Conservation (phyloP, 345 rosid species). For the Capsella bursapastoris region DNA sequence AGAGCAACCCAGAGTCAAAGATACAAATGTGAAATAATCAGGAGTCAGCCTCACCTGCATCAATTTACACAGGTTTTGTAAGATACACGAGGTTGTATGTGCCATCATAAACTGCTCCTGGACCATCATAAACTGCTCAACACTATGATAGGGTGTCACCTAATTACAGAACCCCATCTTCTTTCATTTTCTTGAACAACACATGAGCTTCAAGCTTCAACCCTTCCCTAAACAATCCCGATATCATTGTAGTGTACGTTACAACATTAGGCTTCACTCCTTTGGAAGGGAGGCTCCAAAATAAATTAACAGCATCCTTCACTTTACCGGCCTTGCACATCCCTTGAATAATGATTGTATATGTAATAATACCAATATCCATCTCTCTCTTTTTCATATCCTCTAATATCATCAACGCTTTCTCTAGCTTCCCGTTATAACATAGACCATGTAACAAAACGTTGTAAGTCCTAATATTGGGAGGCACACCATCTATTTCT, state of each 20-base stretch:
- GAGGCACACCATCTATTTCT: slow-evolving; percentile 32
- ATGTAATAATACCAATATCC: slow-evolving; percentile 29
- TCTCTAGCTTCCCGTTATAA: slow-evolving; percentile 27
- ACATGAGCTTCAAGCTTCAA: slow-evolving; percentile 37
- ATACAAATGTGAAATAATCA: neutral
- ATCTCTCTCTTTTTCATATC: slow-evolving; percentile 34
- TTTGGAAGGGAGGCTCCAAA: slow-evolving; percentile 34
- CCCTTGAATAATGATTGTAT: slow-evolving; percentile 34
- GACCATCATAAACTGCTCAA: neutral
- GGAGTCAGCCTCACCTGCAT: neutral
- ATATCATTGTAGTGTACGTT: slow-evolving; percentile 38
- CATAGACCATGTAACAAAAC: slow-evolving; percentile 42
- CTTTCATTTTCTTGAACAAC: slow-evolving; percentile 38
- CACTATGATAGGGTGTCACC: slow-evolving; percentile 12
- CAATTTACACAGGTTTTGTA: neutral
- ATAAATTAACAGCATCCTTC: slow-evolving; percentile 32
- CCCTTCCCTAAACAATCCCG: slow-evolving; percentile 39
- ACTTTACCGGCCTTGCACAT: slow-evolving; percentile 41
- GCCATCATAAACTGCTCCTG: slow-evolving; percentile 7
- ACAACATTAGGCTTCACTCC: slow-evolving; percentile 40
- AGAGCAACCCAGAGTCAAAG: neutral
- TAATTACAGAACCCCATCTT: slow-evolving; percentile 28
- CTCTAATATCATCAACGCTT: slow-evolving; percentile 36
- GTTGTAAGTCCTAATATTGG: slow-evolving; percentile 36
- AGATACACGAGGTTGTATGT: neutral